Evolutionary conservation across 1,139 yeast genomes (phyloP), one percentile per base, ranked within the genome.

Genomic region (Pichia sp.): DNA sequence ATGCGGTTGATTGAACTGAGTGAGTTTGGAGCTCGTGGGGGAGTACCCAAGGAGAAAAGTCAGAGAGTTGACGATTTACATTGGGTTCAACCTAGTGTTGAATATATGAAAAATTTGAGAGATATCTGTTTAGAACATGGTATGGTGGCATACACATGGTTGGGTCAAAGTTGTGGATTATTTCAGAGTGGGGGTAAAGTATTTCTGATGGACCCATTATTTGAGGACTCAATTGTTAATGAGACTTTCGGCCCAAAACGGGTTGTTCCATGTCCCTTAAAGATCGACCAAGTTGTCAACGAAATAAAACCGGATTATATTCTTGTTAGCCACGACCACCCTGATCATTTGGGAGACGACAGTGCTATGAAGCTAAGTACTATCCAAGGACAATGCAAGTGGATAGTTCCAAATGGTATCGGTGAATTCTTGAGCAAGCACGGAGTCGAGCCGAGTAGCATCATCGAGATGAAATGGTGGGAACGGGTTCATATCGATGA

Each of bases 381-480:
- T 2, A 15, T 34, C 11, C 23, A 31, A 15, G 80, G 83, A 61
- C 63, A 72, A 5, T 75, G 84, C 4, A 75, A 80, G 8, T 92
- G 98, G 98, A 78, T 92, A 13, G 96, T 90, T 0, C 98, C 98
- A 0, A 64, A 80, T 19, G 98, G 98, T 0, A 75, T 92, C 49
- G 80, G 82, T 54, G 74, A 73, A 62, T 82, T 78, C 57, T 73
- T 92, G 62, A 80, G 78, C 0, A 70, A 81, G 34, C 69, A 72
- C 43, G 90, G 90, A 0, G 72, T 84, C 10, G 75, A 78, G 55
- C 79, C 80, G 38, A 32, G 40, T 2, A 47, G 50, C 4, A 72
- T 78, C 2, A 74, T 84, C 1, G 97, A 92, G 67, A 75, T 92
- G 81, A 85, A 87, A 62, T 92, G 98, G 98, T 92, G 98, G 98